Evolutionary conservation across 2,329 filamentous ascomycete species (phyloP), one percentile per base, ranked within the genome.

Genomic region (Neophaeococcomyces aloes): DNA sequence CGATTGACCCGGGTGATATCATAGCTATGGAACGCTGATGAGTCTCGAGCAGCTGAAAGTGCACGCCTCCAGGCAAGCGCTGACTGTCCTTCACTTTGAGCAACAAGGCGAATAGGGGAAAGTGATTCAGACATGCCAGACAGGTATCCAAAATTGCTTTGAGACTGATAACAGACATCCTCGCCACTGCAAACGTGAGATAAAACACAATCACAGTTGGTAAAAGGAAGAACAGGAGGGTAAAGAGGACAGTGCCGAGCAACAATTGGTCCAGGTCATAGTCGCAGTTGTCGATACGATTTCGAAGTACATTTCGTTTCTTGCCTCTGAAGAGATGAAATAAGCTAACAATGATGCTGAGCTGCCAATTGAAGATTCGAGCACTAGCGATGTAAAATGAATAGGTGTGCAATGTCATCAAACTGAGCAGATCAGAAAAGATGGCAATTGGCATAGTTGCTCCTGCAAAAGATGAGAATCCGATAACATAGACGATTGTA

Each of bases 261-360:
- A 98, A 79, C 3, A 98, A 76, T 65, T 98, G 93, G 60, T 98
- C 91, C 18, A 98, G 76, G 60, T 96, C 91, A 65, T 98, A 98
- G 66, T 96, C 91, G 70, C 91, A 98, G 36, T 88, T 94, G 61
- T 98, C 91, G 57, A 98, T 96, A 65, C 91, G 87, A 59, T 95
- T 94, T 49, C 93, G 83, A 17, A 98, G 76, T 13, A 98, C 83
- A 55, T 98, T 98, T 60, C 94, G 83, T 64, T 98, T 98, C 69
- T 95, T 96, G 46, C 91, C 93, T 25, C 89, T 85, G 61, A 98
- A 98, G 7, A 98, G 79, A 61, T 98, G 93, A 64, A 98, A 98
- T n/a, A 98, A 78, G 8, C 89, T 96, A 52, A 89, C 81, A 52
- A 98, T 82, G 50, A 98, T 96, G 3, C 84, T 94, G 48, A 98